These are phyloP conservation scores for Nitzschia sp. DNA, from an alignment of 108 stramenopile species.

Conservation along the genomic window DNA sequence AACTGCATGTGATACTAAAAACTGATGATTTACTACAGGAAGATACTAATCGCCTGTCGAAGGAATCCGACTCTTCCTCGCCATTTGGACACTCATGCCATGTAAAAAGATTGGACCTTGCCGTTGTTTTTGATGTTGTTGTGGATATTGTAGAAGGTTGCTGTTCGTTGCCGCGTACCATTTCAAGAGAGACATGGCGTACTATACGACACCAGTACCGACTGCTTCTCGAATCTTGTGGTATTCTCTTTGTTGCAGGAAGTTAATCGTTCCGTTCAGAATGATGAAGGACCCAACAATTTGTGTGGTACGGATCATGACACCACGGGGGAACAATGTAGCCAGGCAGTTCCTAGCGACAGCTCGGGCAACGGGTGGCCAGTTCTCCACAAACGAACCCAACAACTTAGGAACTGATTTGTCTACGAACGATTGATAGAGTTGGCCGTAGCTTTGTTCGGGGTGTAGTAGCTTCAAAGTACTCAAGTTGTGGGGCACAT, in stretches of 20 bases:
- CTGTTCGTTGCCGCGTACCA: background rate
- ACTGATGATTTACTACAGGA: too few species aligned
- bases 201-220: slow-evolving; percentile 8
- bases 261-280: slow-evolving; percentile 74
- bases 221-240: slow-evolving; percentile 29
- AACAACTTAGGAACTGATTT: slow-evolving; percentile 36
- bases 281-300: slow-evolving; percentile 77
- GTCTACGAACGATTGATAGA: slow-evolving; percentile 44
- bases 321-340: slow-evolving; percentile 50
- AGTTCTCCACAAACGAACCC: slow-evolving; percentile 26
- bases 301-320: slow-evolving; percentile 70
- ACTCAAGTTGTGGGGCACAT: slow-evolving; percentile 75
- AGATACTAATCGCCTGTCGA: too few species aligned
- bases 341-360: slow-evolving; percentile 32
- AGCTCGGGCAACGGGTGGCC: slow-evolving; percentile 18
- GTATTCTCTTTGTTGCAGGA: slow-evolving; percentile 30
- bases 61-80: too few species aligned
- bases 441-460: slow-evolving; percentile 35
- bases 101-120: too few species aligned
- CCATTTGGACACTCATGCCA: too few species aligned
- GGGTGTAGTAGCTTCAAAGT: slow-evolving; percentile 70
- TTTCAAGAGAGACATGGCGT: background rate
- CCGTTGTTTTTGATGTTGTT: too few species aligned
- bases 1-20: too few species aligned
- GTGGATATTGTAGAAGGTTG: too few species aligned